Base-by-base conservation (phyloP, 2,329 filamentous ascomycete species). In the Aspergillus costaricaensis region DNA sequence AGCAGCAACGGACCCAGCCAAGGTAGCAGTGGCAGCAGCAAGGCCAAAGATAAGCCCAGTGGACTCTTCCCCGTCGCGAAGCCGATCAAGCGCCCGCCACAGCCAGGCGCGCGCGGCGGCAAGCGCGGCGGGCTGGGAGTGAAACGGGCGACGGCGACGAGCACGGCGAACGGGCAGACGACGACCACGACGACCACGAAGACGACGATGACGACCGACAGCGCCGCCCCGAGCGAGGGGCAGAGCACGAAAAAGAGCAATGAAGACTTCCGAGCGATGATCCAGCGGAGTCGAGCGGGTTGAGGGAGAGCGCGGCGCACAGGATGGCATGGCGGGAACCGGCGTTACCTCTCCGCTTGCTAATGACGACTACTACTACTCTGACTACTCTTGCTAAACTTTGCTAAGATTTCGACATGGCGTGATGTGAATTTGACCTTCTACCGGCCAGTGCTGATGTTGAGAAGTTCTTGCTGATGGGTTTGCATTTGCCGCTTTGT, bases 221-320 rank as follows among this genome's bases (percentile, higher is more conserved):
- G 56, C 47, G 51, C 63, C 21, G 23, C 61, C 57, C 61, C 62
- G 6, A 57, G 43, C 9, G 62, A 62, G 38, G 64, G 58, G 25
- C 69, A 67, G 54, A 70, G 69, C 68, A 62, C 69, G 59, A 72
- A 72, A 65, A 87, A 85, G 75, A 85, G 81, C 67, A 86, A 87
- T 68, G 80, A 79, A 54, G 84, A 86, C 68, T 87, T 87, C 71
- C 80, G 83, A 58, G 78, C 78, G 32, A 80, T 86, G 80, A 76
- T 86, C 51, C 73, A 81, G 64, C 77, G 76, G 61, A 77, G 65
- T 66, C 71, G 65, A 53, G 61, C 61, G 65, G 68, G 68, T 60
- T 72, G 62, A 73, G 66, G 36, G 58, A 55, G 32, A 50, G 57
- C 41, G 48, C 55, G 57, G 61, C 64, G 68, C 65, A 66, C 59